phyloP scores from a whole-genome alignment of 2,329 filamentous ascomycete species.

The Fusarium metavorans region DNA sequence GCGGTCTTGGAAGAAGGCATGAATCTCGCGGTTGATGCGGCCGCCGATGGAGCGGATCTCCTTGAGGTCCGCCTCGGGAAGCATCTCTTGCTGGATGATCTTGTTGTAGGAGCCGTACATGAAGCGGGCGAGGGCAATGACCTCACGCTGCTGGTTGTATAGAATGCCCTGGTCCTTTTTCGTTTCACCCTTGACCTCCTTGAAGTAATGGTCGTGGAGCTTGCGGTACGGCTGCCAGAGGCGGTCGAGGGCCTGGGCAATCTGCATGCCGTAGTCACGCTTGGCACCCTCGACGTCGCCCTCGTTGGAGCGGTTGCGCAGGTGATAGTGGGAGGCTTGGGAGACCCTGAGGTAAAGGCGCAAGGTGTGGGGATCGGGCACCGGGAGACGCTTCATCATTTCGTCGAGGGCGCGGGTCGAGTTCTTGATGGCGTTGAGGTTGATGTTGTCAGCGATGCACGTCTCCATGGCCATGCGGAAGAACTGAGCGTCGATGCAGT shows the following conservation, averaged over 20 bases:
- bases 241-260: slow-evolving; percentile 61
- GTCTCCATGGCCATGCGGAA: slow-evolving; percentile 80
- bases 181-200: slow-evolving; percentile 37
- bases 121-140: slow-evolving; percentile 58
- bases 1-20: slow-evolving; percentile 50
- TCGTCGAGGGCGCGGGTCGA: slow-evolving; percentile 73
- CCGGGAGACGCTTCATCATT: slow-evolving; percentile 61
- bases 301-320: slow-evolving; percentile 48
- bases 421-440: slow-evolving; percentile 74
- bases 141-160: slow-evolving; percentile 55
- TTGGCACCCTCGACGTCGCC: slow-evolving; percentile 52
- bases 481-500: slow-evolving; percentile 61
- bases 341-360: slow-evolving; percentile 69
- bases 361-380: slow-evolving; percentile 64
- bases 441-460: slow-evolving; percentile 82
- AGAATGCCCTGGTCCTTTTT: slow-evolving; percentile 41
- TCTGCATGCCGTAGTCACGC: slow-evolving; percentile 61
- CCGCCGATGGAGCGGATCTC: slow-evolving; percentile 49
- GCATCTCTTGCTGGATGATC: slow-evolving; percentile 56
- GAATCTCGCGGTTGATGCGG: slow-evolving; percentile 54
- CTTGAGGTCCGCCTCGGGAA: slow-evolving; percentile 49
- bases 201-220: slow-evolving; percentile 53
- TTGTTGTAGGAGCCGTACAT: slow-evolving; percentile 61
- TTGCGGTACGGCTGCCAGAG: slow-evolving; percentile 63
- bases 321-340: slow-evolving; percentile 58